A percentile compares a stretch with the other conserved stretches of the same genome.
Evolutionary conservation across 768 basidiomycete species (phyloP).

Genomic region (Lentinula guzmanii): DNA sequence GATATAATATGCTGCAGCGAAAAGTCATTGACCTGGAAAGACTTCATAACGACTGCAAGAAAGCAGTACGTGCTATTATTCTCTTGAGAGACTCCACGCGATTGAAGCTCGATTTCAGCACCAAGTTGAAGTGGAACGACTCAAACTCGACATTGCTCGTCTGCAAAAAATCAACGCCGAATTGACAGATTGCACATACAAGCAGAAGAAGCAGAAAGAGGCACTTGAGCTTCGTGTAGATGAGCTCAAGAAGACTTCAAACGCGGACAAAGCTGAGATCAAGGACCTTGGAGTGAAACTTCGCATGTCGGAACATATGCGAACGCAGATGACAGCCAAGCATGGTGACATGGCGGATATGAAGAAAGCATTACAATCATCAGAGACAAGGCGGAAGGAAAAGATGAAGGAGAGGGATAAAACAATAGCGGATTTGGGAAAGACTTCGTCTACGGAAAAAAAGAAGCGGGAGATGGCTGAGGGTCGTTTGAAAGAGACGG

Average conservation of each 20-base stretch:
- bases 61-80: conserved; percentile 36
- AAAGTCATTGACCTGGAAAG: conserved; percentile 62
- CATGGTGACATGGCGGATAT: conserved; percentile 46
- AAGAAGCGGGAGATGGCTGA: conserved; percentile 46
- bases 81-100: background rate
- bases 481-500: conserved; percentile 33
- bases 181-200: conserved; percentile 47
- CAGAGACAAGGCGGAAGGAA: conserved; percentile 48
- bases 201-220: conserved; percentile 58
- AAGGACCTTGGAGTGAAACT: conserved; percentile 59
- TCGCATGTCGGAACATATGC: conserved; percentile 52
- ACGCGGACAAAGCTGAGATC: conserved; percentile 52
- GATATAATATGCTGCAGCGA: conserved; percentile 49
- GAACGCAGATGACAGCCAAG: conserved; percentile 41
- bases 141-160: conserved; percentile 50
- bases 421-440: conserved; percentile 52
- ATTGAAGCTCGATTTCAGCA: conserved; percentile 33
- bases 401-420: conserved; percentile 50
- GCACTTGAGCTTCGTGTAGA: conserved; percentile 52
- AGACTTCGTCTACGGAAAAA: conserved; percentile 39
- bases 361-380: conserved; percentile 40
- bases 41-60: conserved; percentile 62
- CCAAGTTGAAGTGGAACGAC: conserved; percentile 49
- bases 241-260: conserved; percentile 48
- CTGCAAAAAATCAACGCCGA: conserved; percentile 43